These are phyloP conservation scores for Kodamaea suecica DNA, from an alignment of 1,139 yeast species.

Conservation along the genomic window DNA sequence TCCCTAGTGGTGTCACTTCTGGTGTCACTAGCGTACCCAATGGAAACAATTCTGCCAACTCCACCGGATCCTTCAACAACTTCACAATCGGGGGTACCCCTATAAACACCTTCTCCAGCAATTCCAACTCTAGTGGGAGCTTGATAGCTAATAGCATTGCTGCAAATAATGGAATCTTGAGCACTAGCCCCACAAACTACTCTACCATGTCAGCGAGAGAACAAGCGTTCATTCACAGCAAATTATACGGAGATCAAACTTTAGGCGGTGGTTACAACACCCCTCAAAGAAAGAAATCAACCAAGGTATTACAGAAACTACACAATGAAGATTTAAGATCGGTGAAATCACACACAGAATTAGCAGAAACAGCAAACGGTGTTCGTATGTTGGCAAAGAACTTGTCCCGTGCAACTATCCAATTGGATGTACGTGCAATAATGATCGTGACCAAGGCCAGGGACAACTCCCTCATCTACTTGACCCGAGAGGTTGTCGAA, in stretches of 20 bases:
- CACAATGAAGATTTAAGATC: conserved; percentile 39
- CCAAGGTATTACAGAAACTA: conserved; percentile 33
- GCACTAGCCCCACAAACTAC: conserved; percentile 8
- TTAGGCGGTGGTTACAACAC: background rate
- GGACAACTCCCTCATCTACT: conserved; percentile 69
- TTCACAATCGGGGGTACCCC: too few species aligned
- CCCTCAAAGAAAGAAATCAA: conserved; percentile 13
- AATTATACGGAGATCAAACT: conserved; percentile 27
- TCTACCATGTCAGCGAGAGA: conserved; percentile 11
- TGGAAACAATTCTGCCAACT: too few species aligned
- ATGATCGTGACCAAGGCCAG: conserved; percentile 85
- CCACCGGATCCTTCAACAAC: too few species aligned
- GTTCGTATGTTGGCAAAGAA: conserved; percentile 77
- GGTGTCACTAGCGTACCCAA: too few species aligned
- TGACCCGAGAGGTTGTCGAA: conserved; percentile 75
- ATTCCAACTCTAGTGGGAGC: background rate
- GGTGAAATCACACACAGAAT: conserved; percentile 66
- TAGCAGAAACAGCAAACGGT: conserved; percentile 84
- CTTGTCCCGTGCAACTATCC: conserved; percentile 69
- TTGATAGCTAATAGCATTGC: background rate
- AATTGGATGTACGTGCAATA: conserved; percentile 63
- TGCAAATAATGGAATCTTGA: conserved; percentile 2
- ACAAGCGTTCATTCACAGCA: conserved; percentile 35
- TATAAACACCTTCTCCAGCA: too few species aligned
- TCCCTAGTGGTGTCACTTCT: too few species aligned